Evolutionary conservation across 1,284 basidiomycete genomes (phyloP).

Genomic region (Tilletia setariae): DNA sequence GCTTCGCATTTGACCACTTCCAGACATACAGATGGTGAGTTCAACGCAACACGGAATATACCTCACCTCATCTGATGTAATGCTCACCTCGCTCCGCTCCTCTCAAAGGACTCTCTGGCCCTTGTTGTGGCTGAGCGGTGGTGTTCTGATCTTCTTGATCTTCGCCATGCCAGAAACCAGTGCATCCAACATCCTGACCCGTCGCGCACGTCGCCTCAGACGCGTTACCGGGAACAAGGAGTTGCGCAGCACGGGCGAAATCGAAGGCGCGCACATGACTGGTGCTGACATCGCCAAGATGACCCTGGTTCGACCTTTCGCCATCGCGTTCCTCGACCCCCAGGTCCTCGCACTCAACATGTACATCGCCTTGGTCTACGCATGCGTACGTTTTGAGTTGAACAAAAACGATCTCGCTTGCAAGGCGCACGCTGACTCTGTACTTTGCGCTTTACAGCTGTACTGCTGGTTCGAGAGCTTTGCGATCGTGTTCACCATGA

Average conservation of each 20-base stretch:
- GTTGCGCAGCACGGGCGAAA: slow-evolving; percentile 52
- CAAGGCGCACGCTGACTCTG: not conserved
- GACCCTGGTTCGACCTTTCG: slow-evolving; percentile 43
- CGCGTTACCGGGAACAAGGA: slow-evolving; percentile 53
- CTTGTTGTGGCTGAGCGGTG: slow-evolving; percentile 52
- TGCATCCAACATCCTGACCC: slow-evolving; percentile 51
- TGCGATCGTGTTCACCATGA: slow-evolving; percentile 36
- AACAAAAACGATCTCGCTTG: not conserved
- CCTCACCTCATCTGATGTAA: too few species aligned
- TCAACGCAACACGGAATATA: too few species aligned
- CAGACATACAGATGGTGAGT: slow-evolving; percentile 32
- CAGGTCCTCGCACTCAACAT: slow-evolving; percentile 27
- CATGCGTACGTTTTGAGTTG: slow-evolving; percentile 27
- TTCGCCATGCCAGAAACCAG: slow-evolving; percentile 54
- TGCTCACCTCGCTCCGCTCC: too few species aligned
- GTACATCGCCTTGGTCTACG: slow-evolving; percentile 32
- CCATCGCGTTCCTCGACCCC: slow-evolving; percentile 34
- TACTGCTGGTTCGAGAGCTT: slow-evolving; percentile 37
- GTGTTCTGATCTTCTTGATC: slow-evolving; percentile 40
- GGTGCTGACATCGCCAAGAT: slow-evolving; percentile 34
- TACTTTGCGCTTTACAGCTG: slow-evolving; percentile 10
- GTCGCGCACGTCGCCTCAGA: slow-evolving; percentile 53
- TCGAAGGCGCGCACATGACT: slow-evolving; percentile 33
- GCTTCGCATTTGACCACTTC: slow-evolving; percentile 29
- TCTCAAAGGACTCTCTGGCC: slow-evolving; percentile 49